Evolutionary conservation across 2,329 filamentous ascomycete species (phyloP), one percentile per base, ranked within the genome.

Genomic region (Claviceps capensis): DNA sequence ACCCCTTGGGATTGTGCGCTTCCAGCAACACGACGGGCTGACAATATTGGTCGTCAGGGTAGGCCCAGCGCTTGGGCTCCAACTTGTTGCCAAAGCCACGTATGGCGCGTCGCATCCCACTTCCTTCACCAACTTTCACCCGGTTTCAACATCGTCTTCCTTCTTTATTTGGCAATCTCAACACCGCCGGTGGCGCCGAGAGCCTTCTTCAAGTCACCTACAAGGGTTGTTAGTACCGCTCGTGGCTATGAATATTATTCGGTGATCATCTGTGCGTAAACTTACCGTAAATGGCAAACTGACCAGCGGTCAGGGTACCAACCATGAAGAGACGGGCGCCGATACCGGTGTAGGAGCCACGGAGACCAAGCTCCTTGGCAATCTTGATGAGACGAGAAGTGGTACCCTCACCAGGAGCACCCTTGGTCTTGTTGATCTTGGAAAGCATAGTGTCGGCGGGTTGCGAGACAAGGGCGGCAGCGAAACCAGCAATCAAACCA

Each of bases 341-440:
- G 61, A 94, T 85, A 81, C 88, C 88, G 64, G 77, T 74, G 76
- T 83, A 94, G 52, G 80, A 85, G 61, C 88, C 88, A 62, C 76
- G 77, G 68, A 94, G 56, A 66, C 88, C 88, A 63, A 94, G 85
- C 74, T 94, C 87, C 73, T 83, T 85, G 61, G 74, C 86, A 65
- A 94, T 94, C 83, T 93, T 93, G 77, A 91, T 76, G 65, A 94
- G 74, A 71, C 88, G 84, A 69, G 75, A 78, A 67, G 79, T 79
- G 63, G 86, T 93, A 65, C 88, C 82, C 77, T 94, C 86, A 77
- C 88, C 88, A 60, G 88, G 87, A 55, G 82, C 76, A 73, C 86
- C 88, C 77, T 88, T 83, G 73, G 85, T 88, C 85, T 93, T 93
- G 85, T 94, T 94, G 79, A 94, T 93, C 82, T 91, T 93, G 74